phyloP scores from a whole-genome alignment of 1,284 basidiomycete species.

The Boletus semigastroideus region DNA sequence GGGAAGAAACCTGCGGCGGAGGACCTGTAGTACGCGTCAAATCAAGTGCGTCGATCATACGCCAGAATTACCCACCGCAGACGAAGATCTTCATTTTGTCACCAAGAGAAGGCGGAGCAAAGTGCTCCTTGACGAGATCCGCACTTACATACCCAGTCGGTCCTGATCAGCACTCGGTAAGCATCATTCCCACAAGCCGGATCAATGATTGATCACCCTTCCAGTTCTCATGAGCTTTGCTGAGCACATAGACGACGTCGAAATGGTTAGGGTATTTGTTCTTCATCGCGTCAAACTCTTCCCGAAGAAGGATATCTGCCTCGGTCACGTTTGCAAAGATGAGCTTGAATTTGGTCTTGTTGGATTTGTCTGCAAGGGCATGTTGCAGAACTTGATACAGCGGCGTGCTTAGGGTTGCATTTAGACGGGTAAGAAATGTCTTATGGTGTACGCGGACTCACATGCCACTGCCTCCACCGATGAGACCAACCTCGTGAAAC shows the following conservation, averaged over 20 bases:
- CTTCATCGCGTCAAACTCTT: conserved; percentile 78
- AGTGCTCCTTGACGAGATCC: conserved; percentile 72
- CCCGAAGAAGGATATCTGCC: conserved; percentile 84
- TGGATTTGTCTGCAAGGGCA: conserved; percentile 67
- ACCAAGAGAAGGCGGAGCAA: conserved; percentile 65
- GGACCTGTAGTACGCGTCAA: conserved; percentile 51
- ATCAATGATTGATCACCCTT: conserved; percentile 44
- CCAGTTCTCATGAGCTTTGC: conserved; percentile 76
- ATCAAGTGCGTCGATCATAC: background rate
- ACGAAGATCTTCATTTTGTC: conserved; percentile 89
- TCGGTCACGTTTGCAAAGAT: conserved; percentile 92
- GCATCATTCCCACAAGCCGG: conserved; percentile 2
- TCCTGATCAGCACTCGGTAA: conserved; percentile 39
- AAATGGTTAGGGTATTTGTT: conserved; percentile 71
- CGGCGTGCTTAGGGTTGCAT: conserved; percentile 51
- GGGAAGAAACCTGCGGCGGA: conserved; percentile 78
- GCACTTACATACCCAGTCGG: conserved; percentile 70
- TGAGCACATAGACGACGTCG: conserved; percentile 85
- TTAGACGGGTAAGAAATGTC: conserved; percentile 15
- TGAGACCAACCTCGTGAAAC: conserved; percentile 83
- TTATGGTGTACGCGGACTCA: conserved; percentile 36
- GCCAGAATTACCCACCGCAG: conserved; percentile 57
- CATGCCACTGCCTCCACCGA: conserved; percentile 90
- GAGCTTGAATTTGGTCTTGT: conserved; percentile 95
- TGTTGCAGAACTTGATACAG: conserved; percentile 77